phyloP scores from a whole-genome alignment of 192 early-diverging fungal species.

The Coemansia sp. region DNA sequence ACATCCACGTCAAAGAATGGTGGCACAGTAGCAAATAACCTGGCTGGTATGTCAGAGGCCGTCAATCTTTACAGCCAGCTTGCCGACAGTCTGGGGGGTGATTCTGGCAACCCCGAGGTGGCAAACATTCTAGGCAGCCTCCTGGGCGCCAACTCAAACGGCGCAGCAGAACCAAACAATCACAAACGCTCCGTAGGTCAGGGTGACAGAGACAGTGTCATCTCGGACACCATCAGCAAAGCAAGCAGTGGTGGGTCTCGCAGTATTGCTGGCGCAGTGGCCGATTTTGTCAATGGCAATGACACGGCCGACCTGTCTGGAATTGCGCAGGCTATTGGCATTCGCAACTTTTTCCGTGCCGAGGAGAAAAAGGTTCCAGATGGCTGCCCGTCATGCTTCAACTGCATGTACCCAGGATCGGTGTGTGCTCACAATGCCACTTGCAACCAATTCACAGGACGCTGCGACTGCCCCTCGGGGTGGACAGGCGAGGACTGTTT shows the following conservation, averaged over 20 bases:
- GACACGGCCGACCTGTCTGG: constrained; percentile 17
- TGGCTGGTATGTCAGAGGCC: neutral
- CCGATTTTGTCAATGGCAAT: constrained; percentile 40
- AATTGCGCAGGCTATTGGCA: constrained; percentile 39
- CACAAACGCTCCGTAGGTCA: neutral
- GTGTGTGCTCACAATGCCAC: constrained; percentile 70
- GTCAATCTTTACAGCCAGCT: constrained; percentile 6
- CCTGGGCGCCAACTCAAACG: neutral
- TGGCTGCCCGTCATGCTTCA: constrained; percentile 79
- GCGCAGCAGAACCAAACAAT: neutral
- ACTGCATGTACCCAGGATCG: constrained; percentile 73
- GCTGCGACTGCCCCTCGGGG: constrained; percentile 70
- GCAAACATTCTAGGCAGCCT: neutral
- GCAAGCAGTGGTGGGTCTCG: constrained; percentile 4
- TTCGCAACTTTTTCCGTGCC: constrained; percentile 32
- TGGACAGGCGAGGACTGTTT: constrained; percentile 79
- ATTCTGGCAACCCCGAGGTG: constrained; percentile 1
- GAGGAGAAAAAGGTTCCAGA: constrained; percentile 37
- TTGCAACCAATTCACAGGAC: constrained; percentile 69
- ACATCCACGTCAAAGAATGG: neutral
- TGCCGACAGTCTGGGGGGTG: neutral
- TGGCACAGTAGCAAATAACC: neutral
- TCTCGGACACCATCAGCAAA: constrained; percentile 1
- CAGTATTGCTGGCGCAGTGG: constrained; percentile 14
- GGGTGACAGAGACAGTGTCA: neutral